Percentiles rank a stretch among this genome's conserved stretches.
Evolutionary conservation across 208 protist species (phyloP).

Genomic region (Trichomonas tenax): DNA sequence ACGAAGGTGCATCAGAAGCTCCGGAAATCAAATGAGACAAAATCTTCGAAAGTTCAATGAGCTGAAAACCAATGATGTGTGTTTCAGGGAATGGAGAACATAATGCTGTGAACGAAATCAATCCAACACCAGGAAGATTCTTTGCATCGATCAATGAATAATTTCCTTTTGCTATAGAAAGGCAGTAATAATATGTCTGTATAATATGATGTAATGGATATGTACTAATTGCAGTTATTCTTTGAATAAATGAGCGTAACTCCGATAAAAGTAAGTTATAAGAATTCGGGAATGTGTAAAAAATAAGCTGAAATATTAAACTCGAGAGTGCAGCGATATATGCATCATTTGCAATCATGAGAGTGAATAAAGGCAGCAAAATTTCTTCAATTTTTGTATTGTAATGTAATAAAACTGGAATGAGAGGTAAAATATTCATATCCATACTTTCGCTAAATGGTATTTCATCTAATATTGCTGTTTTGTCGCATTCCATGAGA

Average conservation of each 20-base stretch:
- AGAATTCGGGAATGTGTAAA: neutral
- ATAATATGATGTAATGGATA: neutral
- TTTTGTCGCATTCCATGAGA: neutral
- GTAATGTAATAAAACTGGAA: neutral
- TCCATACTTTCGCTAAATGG: neutral
- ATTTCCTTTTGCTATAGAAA: neutral
- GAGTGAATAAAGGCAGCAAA: neutral
- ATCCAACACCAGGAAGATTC: neutral
- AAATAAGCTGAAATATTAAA: neutral
- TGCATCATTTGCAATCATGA: neutral
- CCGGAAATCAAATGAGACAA: neutral
- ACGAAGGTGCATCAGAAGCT: neutral
- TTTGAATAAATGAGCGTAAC: neutral
- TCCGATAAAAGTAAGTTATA: neutral
- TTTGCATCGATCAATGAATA: neutral
- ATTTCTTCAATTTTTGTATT: neutral
- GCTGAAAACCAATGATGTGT: neutral
- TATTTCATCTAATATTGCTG: neutral
- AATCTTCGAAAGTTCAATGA: neutral
- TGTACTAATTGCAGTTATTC: neutral
- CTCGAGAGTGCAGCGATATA: neutral
- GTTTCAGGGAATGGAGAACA: conserved; percentile 2
- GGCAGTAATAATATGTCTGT: neutral
- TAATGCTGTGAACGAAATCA: neutral
- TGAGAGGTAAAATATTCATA: neutral